Evolutionary conservation across 176 grass and related monocot species (phyloP).

Genomic region (Oryza coarctata): DNA sequence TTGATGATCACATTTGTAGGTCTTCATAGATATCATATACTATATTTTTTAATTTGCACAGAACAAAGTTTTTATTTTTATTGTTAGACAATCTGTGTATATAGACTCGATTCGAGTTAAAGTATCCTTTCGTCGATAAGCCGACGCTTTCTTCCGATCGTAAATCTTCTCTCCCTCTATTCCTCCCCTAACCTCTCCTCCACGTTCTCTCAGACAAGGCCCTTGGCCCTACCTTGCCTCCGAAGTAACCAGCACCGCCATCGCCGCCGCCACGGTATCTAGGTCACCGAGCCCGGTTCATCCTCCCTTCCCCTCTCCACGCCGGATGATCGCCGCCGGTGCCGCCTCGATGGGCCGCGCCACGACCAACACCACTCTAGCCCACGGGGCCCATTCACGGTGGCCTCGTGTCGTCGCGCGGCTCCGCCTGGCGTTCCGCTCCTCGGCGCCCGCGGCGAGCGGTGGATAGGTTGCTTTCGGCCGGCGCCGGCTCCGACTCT

Average conservation of each 20-base stretch:
- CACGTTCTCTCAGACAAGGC: constrained; percentile 5
- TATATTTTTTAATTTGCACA: no score
- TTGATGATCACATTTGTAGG: no score
- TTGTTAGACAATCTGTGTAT: no score
- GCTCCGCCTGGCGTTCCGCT: constrained; percentile 43
- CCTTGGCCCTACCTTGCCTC: constrained; percentile 11
- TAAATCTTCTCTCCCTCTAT: no score
- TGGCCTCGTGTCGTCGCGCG: constrained; percentile 40
- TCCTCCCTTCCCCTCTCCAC: not conserved
- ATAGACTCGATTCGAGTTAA: no score
- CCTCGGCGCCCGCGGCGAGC: constrained; percentile 11
- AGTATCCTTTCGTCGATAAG: no score
- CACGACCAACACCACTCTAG: constrained; percentile 24
- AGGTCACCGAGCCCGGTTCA: constrained; percentile 24
- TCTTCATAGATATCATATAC: no score
- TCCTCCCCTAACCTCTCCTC: not conserved
- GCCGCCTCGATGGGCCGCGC: constrained; percentile 53
- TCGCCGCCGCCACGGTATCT: constrained; percentile 32
- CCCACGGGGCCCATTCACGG: constrained; percentile 26
- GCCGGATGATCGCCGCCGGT: constrained; percentile 67
- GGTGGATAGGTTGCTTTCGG: constrained; percentile 62
- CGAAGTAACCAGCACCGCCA: constrained; percentile 24
- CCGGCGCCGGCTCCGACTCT: constrained; percentile 19
- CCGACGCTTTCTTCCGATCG: no score
- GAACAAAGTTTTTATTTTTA: no score